Base-by-base conservation (phyloP, 176 grass and related monocot species). In the Elymus sibiricus region DNA sequence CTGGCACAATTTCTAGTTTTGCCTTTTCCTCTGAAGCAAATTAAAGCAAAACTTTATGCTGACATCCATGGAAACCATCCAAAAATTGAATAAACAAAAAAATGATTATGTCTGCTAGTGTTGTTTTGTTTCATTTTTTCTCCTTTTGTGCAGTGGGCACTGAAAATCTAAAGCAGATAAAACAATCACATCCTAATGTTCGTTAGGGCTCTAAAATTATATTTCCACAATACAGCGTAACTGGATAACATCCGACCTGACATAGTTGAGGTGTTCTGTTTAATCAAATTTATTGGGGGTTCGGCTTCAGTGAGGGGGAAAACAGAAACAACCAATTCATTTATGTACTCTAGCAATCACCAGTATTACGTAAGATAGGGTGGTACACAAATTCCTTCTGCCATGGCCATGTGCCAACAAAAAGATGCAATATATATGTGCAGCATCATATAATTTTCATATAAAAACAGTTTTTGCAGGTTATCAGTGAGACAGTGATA, bases 1-100 rank as follows among this genome's bases (percentile, higher is more conserved):
- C 86, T 71, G 95, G 93, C 58, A 98, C 89, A 84, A 98, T 61
- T 87, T 98, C 91, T 73, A 95, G 87, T 80, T 92, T 90, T 64
- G 85, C 68, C 42, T 81, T 98, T 31, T 83, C 87, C 80, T 95
- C 95, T 95, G 90, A 70, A 69, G 61, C 39, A 84, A 56, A 77
- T 71, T 46, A 92, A 14, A 84, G 59, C 17, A 22, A 25, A 85
- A 69, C 11, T 24, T 74, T 58, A 83, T 37, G 17, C 79, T 69
- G 42, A 55, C 68, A 74, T 43, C 15, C 35, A 74, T 43, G 24
- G n/a, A 60, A 42, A 21, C 5, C 66, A 26, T 38, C 37, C 7
- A 79, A 84, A 69, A 46, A 34, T 1, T 67, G 9, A 81, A 67
- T 44, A 7, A 55, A 34, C 17, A 64, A 42, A 44, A 27, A 62